Percentiles rank a stretch among this genome's conserved stretches.
Conservation (phyloP, 2,329 filamentous ascomycete genomes). For the Bipolaris oryzae region DNA sequence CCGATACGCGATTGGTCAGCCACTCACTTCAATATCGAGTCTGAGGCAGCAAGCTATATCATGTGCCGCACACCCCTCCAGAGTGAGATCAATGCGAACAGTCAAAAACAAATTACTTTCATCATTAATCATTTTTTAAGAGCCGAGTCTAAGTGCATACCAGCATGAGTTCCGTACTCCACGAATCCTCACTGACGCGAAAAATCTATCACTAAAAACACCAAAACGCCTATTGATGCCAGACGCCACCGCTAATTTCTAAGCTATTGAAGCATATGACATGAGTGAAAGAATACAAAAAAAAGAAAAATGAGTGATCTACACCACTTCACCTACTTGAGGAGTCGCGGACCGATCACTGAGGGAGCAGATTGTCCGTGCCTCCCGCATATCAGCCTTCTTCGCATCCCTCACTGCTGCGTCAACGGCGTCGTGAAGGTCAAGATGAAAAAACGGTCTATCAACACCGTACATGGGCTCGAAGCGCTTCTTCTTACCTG, state of each 20-base stretch:
- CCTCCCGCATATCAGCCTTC: conserved; percentile 19
- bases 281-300: background rate
- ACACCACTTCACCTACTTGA: background rate
- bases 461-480: conserved; percentile 30
- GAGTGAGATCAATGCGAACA: background rate
- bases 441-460: conserved; percentile 39
- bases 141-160: background rate
- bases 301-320: background rate
- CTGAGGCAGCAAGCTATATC: too few relatives aligned
- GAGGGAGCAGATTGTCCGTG: background rate
- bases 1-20: too few relatives aligned
- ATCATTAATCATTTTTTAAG: background rate
- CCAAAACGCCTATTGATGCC: background rate
- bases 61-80: too few relatives aligned
- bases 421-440: conserved; percentile 39
- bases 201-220: background rate
- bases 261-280: background rate
- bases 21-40: too few relatives aligned
- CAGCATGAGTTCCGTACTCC: background rate
- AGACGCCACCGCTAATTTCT: background rate
- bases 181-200: background rate
- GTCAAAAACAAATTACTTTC: background rate
- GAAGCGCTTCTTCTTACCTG: background rate
- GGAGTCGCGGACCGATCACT: background rate
- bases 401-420: conserved; percentile 33